A percentile compares a stretch with the other conserved stretches of the same genome.
phyloP scores from a whole-genome alignment of 768 basidiomycete species.

The Filobasidium wieringae region DNA sequence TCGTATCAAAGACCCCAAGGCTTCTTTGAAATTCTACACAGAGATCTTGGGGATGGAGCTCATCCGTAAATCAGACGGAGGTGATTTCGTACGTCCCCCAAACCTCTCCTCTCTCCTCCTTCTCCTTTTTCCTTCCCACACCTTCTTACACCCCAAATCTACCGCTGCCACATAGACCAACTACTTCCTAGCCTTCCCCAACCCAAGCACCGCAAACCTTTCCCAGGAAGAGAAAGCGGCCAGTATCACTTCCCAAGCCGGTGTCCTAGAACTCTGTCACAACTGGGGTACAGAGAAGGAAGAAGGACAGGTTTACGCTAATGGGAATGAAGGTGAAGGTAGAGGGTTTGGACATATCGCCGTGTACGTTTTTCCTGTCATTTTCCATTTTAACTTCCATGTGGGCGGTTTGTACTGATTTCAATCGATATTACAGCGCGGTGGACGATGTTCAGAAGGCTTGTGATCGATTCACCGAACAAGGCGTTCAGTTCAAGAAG shows the following conservation, averaged over 20 bases:
- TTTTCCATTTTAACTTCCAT: neutral
- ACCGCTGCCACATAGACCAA: slow-evolving; percentile 42
- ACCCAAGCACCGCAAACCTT: slow-evolving; percentile 43
- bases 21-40: slow-evolving; percentile 67
- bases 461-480: slow-evolving; percentile 66
- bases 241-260: slow-evolving; percentile 52
- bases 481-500: slow-evolving; percentile 80
- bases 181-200: slow-evolving; percentile 75
- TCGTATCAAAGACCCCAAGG: slow-evolving; percentile 74
- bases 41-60: slow-evolving; percentile 64
- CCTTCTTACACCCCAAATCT: slow-evolving; percentile 10
- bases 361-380: slow-evolving; percentile 39
- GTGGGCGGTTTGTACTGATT: neutral
- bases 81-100: slow-evolving; percentile 7
- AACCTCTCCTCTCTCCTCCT: neutral
- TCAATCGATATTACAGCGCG: slow-evolving; percentile 30
- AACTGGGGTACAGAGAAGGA: slow-evolving; percentile 84
- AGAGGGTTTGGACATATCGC: slow-evolving; percentile 78
- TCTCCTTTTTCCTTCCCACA: neutral
- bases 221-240: slow-evolving; percentile 48
- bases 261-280: slow-evolving; percentile 73
- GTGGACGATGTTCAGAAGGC: slow-evolving; percentile 73
- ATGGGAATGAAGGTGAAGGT: slow-evolving; percentile 73
- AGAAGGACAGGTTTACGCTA: slow-evolving; percentile 70
- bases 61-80: slow-evolving; percentile 31